phyloP scores from a whole-genome alignment of 2,329 filamentous ascomycete genomes.

The Colletotrichum sp. region DNA sequence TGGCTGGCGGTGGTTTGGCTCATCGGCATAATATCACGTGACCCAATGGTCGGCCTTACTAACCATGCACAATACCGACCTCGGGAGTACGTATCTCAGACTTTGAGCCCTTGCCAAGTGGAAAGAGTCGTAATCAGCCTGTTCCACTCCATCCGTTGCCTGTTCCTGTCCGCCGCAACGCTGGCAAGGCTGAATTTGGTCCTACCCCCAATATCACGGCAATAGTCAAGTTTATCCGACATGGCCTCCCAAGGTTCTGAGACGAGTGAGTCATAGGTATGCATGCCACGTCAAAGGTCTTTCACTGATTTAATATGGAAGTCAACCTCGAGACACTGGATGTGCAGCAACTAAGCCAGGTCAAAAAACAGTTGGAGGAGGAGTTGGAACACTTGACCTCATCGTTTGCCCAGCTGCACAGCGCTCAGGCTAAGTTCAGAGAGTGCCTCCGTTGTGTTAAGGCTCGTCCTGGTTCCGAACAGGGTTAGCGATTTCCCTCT shows the following conservation, averaged over 20 bases:
- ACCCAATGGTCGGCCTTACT: not conserved
- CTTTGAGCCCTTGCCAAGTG: not conserved
- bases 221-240: not conserved
- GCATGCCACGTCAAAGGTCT: not conserved
- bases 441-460: slow-evolving; percentile 85
- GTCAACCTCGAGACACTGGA: slow-evolving; percentile 77
- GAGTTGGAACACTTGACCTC: slow-evolving; percentile 93
- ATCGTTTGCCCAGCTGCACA: slow-evolving; percentile 88
- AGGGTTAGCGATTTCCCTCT: slow-evolving; percentile 29
- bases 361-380: slow-evolving; percentile 96
- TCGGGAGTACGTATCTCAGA: not conserved
- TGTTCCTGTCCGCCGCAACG: not conserved
- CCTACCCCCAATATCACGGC: not conserved
- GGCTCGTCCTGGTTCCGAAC: slow-evolving; percentile 35
- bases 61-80: not conserved
- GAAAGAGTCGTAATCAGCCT: not conserved
- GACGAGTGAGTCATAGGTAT: not conserved
- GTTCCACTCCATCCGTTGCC: not conserved
- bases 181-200: not conserved
- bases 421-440: slow-evolving; percentile 88
- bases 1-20: not conserved
- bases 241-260: slow-evolving; percentile 20
- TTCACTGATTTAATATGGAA: slow-evolving; percentile 27
- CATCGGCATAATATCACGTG: not conserved
- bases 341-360: slow-evolving; percentile 82